Conservation (phyloP, 768 basidiomycete species). For the Trametes cingulata region DNA sequence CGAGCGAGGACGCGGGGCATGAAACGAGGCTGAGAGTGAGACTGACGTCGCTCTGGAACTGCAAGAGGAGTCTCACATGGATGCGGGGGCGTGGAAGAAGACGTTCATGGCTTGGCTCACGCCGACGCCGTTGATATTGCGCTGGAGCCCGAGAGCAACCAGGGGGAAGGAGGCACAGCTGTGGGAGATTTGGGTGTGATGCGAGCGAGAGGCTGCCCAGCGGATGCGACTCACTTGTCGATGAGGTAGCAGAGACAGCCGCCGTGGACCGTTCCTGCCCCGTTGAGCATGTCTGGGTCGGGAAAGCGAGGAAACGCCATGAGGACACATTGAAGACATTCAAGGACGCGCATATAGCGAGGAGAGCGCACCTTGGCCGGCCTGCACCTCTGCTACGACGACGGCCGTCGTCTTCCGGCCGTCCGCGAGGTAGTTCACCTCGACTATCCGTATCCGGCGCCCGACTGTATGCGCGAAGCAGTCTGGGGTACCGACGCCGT, state of each 20-base stretch:
- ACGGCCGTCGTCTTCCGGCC: conserved; percentile 56
- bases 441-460: conserved; percentile 57
- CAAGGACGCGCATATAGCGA: background rate
- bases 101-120: conserved; percentile 74
- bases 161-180: conserved; percentile 71
- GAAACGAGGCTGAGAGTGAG: too few species aligned
- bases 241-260: conserved; percentile 73
- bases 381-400: conserved; percentile 61
- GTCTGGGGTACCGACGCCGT: conserved; percentile 67
- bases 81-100: conserved; percentile 67
- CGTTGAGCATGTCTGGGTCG: conserved; percentile 66
- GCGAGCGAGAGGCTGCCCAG: background rate
- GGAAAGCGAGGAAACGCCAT: background rate
- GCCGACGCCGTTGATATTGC: conserved; percentile 67
- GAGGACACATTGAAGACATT: background rate
- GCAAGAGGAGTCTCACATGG: conserved; percentile 46
- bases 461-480: conserved; percentile 66
- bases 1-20: conserved; percentile 3
- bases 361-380: conserved; percentile 54
- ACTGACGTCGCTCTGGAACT: too few species aligned
- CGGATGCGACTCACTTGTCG: conserved; percentile 53
- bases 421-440: conserved; percentile 53
- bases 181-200: background rate
- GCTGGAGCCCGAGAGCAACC: conserved; percentile 62
- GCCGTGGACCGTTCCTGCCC: conserved; percentile 76